A percentile compares a stretch with the other conserved stretches of the same genome.
Conservation (phyloP, 495 filamentous ascomycete genomes). For the Penicillium manginii region DNA sequence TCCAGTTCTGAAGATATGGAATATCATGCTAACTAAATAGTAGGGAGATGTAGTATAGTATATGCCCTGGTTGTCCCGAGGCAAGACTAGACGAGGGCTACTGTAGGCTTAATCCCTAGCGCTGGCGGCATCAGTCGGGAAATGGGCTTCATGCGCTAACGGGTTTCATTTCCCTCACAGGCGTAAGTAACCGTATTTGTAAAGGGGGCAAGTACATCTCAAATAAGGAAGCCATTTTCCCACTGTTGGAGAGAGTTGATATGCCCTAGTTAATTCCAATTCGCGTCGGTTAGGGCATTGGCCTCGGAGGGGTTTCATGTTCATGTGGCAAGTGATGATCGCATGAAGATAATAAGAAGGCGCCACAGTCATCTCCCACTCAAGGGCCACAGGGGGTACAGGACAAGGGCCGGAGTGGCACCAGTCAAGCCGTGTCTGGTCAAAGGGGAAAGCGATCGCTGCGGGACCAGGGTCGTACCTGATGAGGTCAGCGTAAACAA, state of each 20-base stretch:
- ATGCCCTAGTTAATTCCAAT: neutral
- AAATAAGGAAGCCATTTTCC: neutral
- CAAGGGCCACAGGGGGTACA: neutral
- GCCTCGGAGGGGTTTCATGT: neutral
- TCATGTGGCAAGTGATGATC: conserved; percentile 6
- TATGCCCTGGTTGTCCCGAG: neutral
- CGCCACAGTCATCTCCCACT: neutral
- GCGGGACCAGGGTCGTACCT: conserved; percentile 5
- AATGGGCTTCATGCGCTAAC: conserved; percentile 18
- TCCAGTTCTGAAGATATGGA: neutral
- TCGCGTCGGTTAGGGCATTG: neutral
- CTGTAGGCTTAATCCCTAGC: conserved; percentile 11
- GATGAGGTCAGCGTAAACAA: neutral
- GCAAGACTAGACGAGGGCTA: neutral
- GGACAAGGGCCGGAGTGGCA: neutral
- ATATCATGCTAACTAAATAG: neutral
- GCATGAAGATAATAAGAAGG: neutral
- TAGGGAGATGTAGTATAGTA: neutral
- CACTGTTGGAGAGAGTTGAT: neutral
- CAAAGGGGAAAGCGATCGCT: conserved; percentile 13
- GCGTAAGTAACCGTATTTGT: neutral
- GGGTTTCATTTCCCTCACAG: conserved; percentile 13
- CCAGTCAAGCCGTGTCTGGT: conserved; percentile 2
- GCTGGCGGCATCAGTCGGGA: conserved; percentile 13
- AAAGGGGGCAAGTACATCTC: too few relatives aligned